Evolutionary conservation across 495 filamentous ascomycete genomes (phyloP).

Genomic region (Penicillium egyptiacum): DNA sequence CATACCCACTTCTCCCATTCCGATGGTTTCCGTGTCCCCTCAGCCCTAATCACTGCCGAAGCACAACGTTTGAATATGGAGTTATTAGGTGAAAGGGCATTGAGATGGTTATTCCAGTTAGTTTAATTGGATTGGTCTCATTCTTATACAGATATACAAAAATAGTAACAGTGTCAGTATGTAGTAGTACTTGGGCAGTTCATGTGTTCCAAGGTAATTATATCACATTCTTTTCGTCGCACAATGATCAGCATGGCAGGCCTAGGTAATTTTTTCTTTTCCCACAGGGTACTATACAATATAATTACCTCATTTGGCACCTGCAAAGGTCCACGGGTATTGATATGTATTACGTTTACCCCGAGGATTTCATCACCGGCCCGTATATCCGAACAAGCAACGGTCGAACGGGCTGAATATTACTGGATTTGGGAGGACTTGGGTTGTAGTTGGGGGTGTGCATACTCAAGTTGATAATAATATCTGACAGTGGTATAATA

Average conservation of each 20-base stretch:
- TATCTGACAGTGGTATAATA: neutral
- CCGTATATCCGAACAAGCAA: constrained; percentile 22
- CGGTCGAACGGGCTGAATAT: constrained; percentile 12
- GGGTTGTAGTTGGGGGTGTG: neutral
- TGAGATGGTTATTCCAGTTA: neutral
- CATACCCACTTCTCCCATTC: constrained; percentile 26
- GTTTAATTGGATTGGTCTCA: neutral
- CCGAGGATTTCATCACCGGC: constrained; percentile 9
- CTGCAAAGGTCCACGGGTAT: neutral
- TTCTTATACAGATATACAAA: neutral
- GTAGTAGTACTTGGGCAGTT: neutral
- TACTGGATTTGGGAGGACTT: neutral
- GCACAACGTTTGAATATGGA: neutral
- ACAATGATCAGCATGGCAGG: constrained; percentile 15
- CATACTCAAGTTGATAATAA: neutral
- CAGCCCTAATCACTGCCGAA: constrained; percentile 34
- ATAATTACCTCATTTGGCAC: too few species aligned
- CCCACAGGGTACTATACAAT: too few species aligned
- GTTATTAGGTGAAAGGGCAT: constrained; percentile 4
- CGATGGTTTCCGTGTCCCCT: constrained; percentile 35
- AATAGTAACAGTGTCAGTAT: neutral
- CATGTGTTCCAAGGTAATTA: constrained; percentile 1
- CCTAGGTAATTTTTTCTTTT: neutral
- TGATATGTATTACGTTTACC: constrained; percentile 8
- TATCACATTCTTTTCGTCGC: constrained; percentile 23